A percentile compares a stretch with the other conserved stretches of the same genome.
These are phyloP conservation scores for Zea mays DNA, from an alignment of 176 grass and related monocot genomes.

Conservation along the genomic window Zm-B73-REFERENCE-NAM-5.0 NC_050098.1:140681001-140681500, in stretches of 20 bases:
- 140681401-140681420: neutral
- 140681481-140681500: neutral
- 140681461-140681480: neutral
- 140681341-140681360: neutral
- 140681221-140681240: neutral
- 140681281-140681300: neutral
- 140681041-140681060: conserved; percentile 14
- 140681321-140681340: neutral
- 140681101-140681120: conserved; percentile 78
- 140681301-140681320: conserved; percentile 4
- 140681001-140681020: neutral
- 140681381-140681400: neutral
- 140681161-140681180: neutral
- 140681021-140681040: conserved; percentile 14
- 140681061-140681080: conserved; percentile 85
- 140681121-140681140: conserved; percentile 53
- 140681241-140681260: neutral
- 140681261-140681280: neutral
- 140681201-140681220: too few species aligned
- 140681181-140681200: neutral
- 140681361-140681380: neutral
- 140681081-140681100: conserved; percentile 82
- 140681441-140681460: neutral
- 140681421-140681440: neutral
- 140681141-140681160: neutral